These are phyloP conservation scores for Penicillium sp. DNA, from an alignment of 2,329 filamentous ascomycete species.

Conservation along the genomic window DNA sequence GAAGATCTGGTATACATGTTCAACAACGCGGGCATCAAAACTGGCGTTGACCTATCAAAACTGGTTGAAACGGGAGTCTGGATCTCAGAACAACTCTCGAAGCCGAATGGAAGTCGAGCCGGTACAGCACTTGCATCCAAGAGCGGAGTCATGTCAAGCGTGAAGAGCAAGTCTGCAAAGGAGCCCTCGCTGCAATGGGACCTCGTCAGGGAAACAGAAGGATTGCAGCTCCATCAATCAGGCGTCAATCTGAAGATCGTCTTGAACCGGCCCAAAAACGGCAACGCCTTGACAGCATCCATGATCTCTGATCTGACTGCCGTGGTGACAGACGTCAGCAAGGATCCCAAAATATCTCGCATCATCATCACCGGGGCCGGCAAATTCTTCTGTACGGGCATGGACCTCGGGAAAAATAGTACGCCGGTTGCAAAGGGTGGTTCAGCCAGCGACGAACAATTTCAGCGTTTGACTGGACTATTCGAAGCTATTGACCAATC, in stretches of 20 bases:
- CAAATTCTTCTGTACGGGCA: slow-evolving; percentile 45
- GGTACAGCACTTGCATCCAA: slow-evolving; percentile 23
- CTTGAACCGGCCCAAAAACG: slow-evolving; percentile 39
- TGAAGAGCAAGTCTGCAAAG: background rate
- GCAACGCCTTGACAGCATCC: slow-evolving; percentile 39
- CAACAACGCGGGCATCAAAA: slow-evolving; percentile 63
- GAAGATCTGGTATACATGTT: slow-evolving; percentile 78
- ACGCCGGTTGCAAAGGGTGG: slow-evolving; percentile 22
- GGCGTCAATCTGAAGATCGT: slow-evolving; percentile 33
- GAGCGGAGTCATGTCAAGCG: background rate
- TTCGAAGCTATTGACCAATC: slow-evolving; percentile 42
- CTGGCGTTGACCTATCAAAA: slow-evolving; percentile 65
- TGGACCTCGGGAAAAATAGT: slow-evolving; percentile 34
- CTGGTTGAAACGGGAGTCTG: slow-evolving; percentile 69
- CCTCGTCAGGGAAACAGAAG: slow-evolving; percentile 18
- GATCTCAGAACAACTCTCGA: slow-evolving; percentile 57
- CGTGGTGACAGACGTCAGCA: slow-evolving; percentile 24
- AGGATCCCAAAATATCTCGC: slow-evolving; percentile 32
- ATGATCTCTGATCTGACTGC: slow-evolving; percentile 38
- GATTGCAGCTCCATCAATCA: slow-evolving; percentile 29
- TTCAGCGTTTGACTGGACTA: slow-evolving; percentile 24
- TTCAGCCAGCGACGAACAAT: slow-evolving; percentile 22
- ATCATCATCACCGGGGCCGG: slow-evolving; percentile 39
- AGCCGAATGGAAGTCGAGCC: slow-evolving; percentile 11
- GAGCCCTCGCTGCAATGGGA: slow-evolving; percentile 16